These are phyloP conservation scores for Ramalina intermedia DNA, from an alignment of 495 filamentous ascomycete genomes.

Conservation along the genomic window DNA sequence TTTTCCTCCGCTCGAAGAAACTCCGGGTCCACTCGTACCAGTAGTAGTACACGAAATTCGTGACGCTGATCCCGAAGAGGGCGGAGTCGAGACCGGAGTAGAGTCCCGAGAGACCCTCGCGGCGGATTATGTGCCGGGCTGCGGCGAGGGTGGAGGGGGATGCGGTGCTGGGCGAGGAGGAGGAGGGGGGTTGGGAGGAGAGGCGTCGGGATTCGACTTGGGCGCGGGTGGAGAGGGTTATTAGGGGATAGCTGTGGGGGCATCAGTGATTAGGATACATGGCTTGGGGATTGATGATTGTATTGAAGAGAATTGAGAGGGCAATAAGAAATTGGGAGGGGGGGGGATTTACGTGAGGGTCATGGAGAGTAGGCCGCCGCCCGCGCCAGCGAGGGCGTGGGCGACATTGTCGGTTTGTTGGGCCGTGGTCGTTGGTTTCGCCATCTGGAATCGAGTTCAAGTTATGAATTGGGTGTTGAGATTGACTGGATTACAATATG, in stretches of 20 bases:
- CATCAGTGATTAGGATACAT: neutral
- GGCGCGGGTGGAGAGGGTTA: conserved; percentile 92
- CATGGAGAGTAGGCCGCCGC: conserved; percentile 91
- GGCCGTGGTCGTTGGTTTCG: conserved; percentile 30
- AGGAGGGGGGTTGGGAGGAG: neutral
- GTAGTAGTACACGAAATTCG: conserved; percentile 99
- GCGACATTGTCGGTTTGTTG: conserved; percentile 85
- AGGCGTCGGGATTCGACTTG: conserved; percentile 66
- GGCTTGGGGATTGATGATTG: conserved; percentile 9
- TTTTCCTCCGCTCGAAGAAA: conserved; percentile 71
- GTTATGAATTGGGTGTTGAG: no score
- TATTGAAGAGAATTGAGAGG: conserved; percentile 4
- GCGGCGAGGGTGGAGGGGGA: conserved; percentile 56
- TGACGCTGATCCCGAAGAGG: conserved; percentile 93
- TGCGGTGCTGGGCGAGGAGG: neutral
- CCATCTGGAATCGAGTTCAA: conserved; percentile 1
- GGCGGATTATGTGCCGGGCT: conserved; percentile 70
- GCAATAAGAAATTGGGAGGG: conserved; percentile 2
- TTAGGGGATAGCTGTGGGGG: conserved; percentile 66
- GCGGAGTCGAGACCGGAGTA: conserved; percentile 83
- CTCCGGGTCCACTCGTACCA: conserved; percentile 98
- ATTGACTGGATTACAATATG: no score
- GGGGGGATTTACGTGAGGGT: conserved; percentile 55
- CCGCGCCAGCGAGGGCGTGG: conserved; percentile 74
- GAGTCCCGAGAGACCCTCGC: conserved; percentile 77